Base-by-base conservation (phyloP, 2,329 filamentous ascomycete genomes). In the Diaporthe humulicola region DNA sequence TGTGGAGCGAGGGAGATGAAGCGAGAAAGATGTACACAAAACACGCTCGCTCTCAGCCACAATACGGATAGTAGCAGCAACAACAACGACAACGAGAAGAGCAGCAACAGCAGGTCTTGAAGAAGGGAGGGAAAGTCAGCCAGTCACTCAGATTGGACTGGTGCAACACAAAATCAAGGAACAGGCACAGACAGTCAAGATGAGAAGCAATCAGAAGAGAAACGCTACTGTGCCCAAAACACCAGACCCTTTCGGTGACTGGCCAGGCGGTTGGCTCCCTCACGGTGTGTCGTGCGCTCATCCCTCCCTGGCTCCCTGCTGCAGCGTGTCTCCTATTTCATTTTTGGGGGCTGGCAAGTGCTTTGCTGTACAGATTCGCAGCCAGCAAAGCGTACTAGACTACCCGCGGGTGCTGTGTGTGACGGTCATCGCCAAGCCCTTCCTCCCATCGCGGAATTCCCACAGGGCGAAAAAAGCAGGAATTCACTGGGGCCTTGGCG, bases 401-500 rank as follows among this genome's bases (percentile, higher is more conserved):
- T n/a, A n/a, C n/a, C n/a, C 19, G 42, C 19, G 12, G 42, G 17
- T 9, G 17, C 9, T 10, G 22, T 19, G 28, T 50, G n/a, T 40
- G 9, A 40, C 58, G 42, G 74, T 42, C 71, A 73, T 75, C 74
- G 74, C 74, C 74, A 75, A 75, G 74, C 40, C 74, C n/a, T n/a
- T 38, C 40, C 45, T 56, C 28, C 38, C 48, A 58, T 56, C 64
- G 52, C 25, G 9, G 12, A 50, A 67, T 52, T 67, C 14, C 64
- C 64, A 67, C 42, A 52, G 64, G 45, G 45, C 30, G 28, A 9
- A 38, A 19, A 28, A 28, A 52, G 38, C 42, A 72, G 50, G 60
- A 60, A 57, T 50, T 48, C n/a, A 67, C 30, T 56, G 50, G 71
- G 52, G 74, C 52, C 74, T 76, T 76, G 74, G 74, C 74, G 73